Evolutionary conservation across 1,284 basidiomycete genomes (phyloP), one percentile per base, ranked within the genome.

Genomic region (Butyriboletus appendiculatus): DNA sequence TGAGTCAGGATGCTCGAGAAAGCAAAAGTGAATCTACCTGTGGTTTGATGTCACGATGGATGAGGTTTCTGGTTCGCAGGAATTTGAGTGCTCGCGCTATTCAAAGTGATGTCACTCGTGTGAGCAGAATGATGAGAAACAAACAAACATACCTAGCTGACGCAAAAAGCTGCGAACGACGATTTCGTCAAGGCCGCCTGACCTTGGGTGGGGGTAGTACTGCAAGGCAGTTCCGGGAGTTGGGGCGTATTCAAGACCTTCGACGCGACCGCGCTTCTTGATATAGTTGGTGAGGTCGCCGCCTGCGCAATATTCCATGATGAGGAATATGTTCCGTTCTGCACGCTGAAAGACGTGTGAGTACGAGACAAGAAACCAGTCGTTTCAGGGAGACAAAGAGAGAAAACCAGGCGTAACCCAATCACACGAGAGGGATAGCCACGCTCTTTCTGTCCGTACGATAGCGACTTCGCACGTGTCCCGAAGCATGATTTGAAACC

Each of bases 11-110:
- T 15, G 42, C 18, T 16, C 52, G 8, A 35, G 24, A 41, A 38
- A 44, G 10, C 2, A 39, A 32, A 41, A 35, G 33, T 11, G 45
- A 8, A 59, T 75, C 28, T 56, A 86, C 89, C 81, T 95, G 95
- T 30, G 96, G 96, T 72, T 99, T 99, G 73, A 99, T 96, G 68
- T 99, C 96, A 46, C 97, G 81, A 70, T 99, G 96, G 40, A 99
- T 95, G 53, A 99, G 84, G 67, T 97, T 92, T 58, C 91, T 81
- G 28, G 87, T 83, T 18, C 96, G 84, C 49, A 99, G 79, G 70
- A 98, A 98, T 67, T 94, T 92, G 62, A 99, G 82, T 0, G 96
- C 96, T 42, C 92, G 87, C 15, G 93, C 96, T 92, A 66, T 50
- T 58, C 52, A 41, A 58, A 50, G 90, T 86, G 64, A 40, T 56